Evolutionary conservation across 192 early-diverging fungal species (phyloP).

Genomic region (Backusella liffmaniae): DNA sequence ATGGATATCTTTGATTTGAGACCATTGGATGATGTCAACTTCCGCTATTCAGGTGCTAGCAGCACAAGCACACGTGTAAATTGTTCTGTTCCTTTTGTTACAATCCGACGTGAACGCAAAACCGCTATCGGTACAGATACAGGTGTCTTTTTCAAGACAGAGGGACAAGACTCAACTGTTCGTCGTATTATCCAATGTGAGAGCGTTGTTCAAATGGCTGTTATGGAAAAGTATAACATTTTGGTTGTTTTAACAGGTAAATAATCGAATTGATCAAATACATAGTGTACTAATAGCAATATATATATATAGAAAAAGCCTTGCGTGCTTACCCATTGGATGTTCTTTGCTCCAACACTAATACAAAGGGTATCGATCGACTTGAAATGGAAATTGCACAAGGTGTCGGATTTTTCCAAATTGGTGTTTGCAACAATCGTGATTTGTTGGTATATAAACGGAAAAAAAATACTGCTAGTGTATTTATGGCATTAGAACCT

Average conservation of each 20-base stretch:
- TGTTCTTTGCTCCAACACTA: slow-evolving; percentile 61
- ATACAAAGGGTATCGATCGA: slow-evolving; percentile 48
- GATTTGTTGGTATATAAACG: slow-evolving; percentile 32
- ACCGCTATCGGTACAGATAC: slow-evolving; percentile 84
- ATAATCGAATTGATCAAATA: neutral
- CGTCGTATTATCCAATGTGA: slow-evolving; percentile 65
- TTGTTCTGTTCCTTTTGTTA: slow-evolving; percentile 47
- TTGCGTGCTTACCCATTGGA: slow-evolving; percentile 77
- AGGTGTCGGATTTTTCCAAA: slow-evolving; percentile 29
- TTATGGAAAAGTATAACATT: slow-evolving; percentile 76
- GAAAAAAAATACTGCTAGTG: slow-evolving; percentile 18
- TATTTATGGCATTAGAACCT: slow-evolving; percentile 30
- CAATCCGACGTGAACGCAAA: slow-evolving; percentile 43
- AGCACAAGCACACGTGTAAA: slow-evolving; percentile 52
- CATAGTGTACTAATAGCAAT: neutral
- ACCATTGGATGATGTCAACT: slow-evolving; percentile 46
- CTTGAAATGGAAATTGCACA: slow-evolving; percentile 22
- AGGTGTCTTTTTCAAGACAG: slow-evolving; percentile 64
- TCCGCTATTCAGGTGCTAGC: slow-evolving; percentile 28
- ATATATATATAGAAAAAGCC: slow-evolving; percentile 50
- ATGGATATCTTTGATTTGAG: slow-evolving; percentile 53
- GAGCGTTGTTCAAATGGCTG: slow-evolving; percentile 80
- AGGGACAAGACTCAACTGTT: slow-evolving; percentile 51
- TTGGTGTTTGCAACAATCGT: slow-evolving; percentile 29
- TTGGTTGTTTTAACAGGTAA: slow-evolving; percentile 82